Evolutionary conservation across 768 basidiomycete species (phyloP).

Genomic region (Collybiopsis confluens): DNA sequence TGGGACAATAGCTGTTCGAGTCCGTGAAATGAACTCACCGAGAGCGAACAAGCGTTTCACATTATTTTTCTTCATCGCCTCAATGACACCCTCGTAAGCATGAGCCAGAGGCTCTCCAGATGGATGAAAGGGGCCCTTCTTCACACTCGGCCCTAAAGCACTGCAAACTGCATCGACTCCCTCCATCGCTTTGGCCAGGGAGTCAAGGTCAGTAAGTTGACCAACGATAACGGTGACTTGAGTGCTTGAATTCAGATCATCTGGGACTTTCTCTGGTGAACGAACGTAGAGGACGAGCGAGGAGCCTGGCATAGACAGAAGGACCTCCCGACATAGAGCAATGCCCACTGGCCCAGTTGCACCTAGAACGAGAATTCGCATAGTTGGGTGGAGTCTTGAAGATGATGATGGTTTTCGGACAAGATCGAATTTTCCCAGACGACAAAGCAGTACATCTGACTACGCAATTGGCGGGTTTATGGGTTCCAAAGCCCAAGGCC

Average conservation of each 20-base stretch:
- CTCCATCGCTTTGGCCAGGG: conserved; percentile 47
- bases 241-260: conserved; percentile 39
- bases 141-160: conserved; percentile 52
- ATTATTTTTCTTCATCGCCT: conserved; percentile 45
- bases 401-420: not conserved
- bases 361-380: conserved; percentile 66
- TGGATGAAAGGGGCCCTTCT: conserved; percentile 33
- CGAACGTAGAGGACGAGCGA: conserved; percentile 60
- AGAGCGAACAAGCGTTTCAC: conserved; percentile 62
- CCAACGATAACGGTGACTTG: conserved; percentile 50
- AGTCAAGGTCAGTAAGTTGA: conserved; percentile 46
- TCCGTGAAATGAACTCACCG: not conserved
- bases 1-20: too few species aligned
- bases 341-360: conserved; percentile 62
- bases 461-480: conserved; percentile 1
- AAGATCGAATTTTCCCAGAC: not conserved
- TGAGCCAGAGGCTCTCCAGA: conserved; percentile 56
- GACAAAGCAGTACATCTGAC: not conserved
- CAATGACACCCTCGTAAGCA: conserved; percentile 53
- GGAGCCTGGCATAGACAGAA: conserved; percentile 33
- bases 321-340: conserved; percentile 51
- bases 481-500: conserved; percentile 30
- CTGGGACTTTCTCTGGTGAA: conserved; percentile 58
- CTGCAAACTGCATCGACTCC: conserved; percentile 63
- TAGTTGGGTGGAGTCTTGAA: conserved; percentile 13